Evolutionary conservation across 1,139 yeast species (phyloP), one percentile per base, ranked within the genome.

Genomic region (Nakaseomyces sp.): DNA sequence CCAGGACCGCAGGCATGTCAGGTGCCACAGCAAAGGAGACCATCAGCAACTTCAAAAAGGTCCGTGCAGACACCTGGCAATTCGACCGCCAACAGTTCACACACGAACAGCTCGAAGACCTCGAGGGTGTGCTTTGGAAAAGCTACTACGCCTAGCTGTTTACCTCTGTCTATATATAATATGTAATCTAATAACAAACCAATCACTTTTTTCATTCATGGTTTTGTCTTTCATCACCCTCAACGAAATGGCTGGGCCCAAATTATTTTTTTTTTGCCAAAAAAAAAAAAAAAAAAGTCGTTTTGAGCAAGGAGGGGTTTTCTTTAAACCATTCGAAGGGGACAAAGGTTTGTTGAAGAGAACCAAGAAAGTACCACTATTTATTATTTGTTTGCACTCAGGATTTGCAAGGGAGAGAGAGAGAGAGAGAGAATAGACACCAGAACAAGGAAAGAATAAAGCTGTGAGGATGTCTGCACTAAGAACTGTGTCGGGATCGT

Each of bases 21-120:
- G 96, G 96, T 1, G 77, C 82, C 50, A 76, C 96, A 1, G 95
- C 95, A 5, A 91, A 91, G 64, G 79, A 81, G 24, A 74, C 79
- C 1, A 71, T 93, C 43, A 82, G 95, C 47, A 82, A 79, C 50
- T 93, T 91, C 66, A 91, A 89, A 62, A 89, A 88, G 67, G 81
- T 87, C 5, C 76, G 98, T 53, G 95, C 89, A 47, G 98, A 93
- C 58, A 87, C 96, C 0, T 93, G 99, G 99, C 95, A 85, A 54
- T 75, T 87, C 50, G 98, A 93, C 61, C 76, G 85, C 48, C 72
- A 72, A 54, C 79, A 77, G 6, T 93, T 93, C 62, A 77, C 80
- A 7, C 77, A 74, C 42, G 85, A 81, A 12, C 95, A 91, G 63
- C 70, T 88, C 42, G 94, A 88, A 57, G 96, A 88, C 61, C 69